These are phyloP conservation scores for Amborella trichopoda DNA, from an alignment of 164 flowering plant genomes.

Conservation along the genomic window DNA sequence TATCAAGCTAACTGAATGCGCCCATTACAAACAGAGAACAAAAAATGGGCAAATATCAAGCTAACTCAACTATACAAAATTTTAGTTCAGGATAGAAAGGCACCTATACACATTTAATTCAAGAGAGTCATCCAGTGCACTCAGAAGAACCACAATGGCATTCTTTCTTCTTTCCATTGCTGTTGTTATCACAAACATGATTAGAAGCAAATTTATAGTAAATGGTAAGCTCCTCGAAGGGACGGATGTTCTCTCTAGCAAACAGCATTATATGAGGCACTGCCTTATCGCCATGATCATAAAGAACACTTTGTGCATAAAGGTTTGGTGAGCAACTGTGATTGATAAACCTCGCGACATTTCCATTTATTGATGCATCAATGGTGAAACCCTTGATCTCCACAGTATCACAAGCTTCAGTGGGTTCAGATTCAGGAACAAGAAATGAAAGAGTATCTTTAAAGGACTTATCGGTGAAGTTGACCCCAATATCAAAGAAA, in stretches of 20 bases:
- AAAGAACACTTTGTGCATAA: constrained; percentile 65
- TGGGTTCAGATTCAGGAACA: background rate
- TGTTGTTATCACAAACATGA: no score
- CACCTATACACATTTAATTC: no score
- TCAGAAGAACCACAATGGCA: no score
- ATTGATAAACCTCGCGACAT: constrained; percentile 82
- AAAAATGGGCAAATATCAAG: no score
- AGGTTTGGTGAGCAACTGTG: constrained; percentile 79
- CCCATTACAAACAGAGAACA: no score
- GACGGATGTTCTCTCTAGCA: constrained; percentile 91
- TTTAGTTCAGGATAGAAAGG: no score
- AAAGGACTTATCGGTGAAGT: no score
- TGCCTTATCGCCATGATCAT: constrained; percentile 52
- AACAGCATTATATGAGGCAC: constrained; percentile 88
- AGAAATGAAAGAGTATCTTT: no score
- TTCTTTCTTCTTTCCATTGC: no score
- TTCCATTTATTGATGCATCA: constrained; percentile 81
- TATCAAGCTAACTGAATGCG: no score
- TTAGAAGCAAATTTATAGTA: constrained; percentile 80
- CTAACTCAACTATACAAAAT: no score
- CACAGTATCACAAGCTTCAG: background rate
- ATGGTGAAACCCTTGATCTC: constrained; percentile 62
- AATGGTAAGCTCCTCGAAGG: constrained; percentile 76
- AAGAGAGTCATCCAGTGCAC: no score
- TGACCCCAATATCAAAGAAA: constrained; percentile 66